Evolutionary conservation across 768 basidiomycete species (phyloP).

Genomic region (Boletus rex-veris): DNA sequence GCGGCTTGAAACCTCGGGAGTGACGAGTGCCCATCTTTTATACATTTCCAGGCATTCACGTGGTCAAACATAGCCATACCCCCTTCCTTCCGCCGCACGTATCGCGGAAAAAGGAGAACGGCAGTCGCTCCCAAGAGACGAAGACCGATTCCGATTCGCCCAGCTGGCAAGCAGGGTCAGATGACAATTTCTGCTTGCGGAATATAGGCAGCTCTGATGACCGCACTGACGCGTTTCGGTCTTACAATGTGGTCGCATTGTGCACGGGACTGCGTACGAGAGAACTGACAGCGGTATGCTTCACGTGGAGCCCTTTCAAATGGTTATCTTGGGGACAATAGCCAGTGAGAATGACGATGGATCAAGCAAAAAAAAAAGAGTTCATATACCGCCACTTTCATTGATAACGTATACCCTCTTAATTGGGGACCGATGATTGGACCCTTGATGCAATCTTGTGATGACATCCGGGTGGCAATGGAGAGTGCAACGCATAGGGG

Average conservation of each 20-base stretch:
- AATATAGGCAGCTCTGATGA: neutral
- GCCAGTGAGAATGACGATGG: neutral
- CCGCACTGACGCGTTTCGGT: neutral
- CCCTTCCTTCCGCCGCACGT: constrained; percentile 6
- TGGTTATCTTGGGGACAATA: neutral
- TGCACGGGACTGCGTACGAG: neutral
- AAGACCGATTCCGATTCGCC: constrained; percentile 17
- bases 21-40: constrained; percentile 7
- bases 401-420: neutral
- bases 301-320: neutral
- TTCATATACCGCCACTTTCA: neutral
- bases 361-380: neutral
- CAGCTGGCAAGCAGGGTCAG: constrained; percentile 2
- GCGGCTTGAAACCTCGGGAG: neutral
- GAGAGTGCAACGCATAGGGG: neutral
- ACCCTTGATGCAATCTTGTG: neutral
- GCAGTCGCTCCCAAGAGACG: neutral
- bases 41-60: constrained; percentile 9
- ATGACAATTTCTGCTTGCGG: neutral
- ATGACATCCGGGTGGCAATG: neutral
- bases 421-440: neutral
- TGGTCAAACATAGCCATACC: constrained; percentile 10
- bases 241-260: neutral
- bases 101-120: neutral
- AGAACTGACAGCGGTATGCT: neutral